phyloP scores from a whole-genome alignment of 2,329 filamentous ascomycete species.

The Penicillium digitatum region DNA sequence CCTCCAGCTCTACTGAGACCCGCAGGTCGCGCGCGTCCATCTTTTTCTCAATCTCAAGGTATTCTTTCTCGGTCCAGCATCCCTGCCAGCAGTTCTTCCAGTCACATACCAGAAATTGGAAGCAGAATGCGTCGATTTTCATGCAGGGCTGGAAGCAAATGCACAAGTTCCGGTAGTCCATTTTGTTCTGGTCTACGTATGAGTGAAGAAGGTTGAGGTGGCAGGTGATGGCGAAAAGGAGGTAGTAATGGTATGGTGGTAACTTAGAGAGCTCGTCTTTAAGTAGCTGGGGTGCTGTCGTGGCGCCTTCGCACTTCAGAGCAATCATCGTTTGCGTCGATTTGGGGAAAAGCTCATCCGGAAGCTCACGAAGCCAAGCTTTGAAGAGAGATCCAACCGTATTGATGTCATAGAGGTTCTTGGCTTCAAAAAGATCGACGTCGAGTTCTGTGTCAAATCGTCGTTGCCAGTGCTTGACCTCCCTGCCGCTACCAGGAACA shows the following conservation, averaged over 20 bases:
- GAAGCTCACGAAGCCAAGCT: conserved; percentile 90
- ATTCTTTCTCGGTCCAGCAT: conserved; percentile 83
- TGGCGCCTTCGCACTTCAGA: conserved; percentile 72
- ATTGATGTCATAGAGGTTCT: conserved; percentile 91
- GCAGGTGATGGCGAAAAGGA: conserved; percentile 94
- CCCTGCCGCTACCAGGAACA: conserved; percentile 81
- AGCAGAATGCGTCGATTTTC: conserved; percentile 92
- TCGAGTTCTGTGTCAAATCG: conserved; percentile 86
- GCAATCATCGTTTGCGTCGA: conserved; percentile 74
- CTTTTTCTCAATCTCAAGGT: conserved; percentile 57
- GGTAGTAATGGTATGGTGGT: conserved; percentile 96
- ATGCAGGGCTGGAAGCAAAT: conserved; percentile 97
- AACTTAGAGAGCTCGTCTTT: conserved; percentile 89
- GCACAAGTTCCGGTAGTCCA: conserved; percentile 93
- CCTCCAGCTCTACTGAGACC: conserved; percentile 25
- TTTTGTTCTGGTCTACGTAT: conserved; percentile 94
- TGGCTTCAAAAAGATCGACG: conserved; percentile 82
- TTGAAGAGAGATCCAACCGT: conserved; percentile 96
- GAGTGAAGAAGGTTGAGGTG: conserved; percentile 87
- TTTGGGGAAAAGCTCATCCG: conserved; percentile 89
- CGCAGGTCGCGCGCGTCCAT: conserved; percentile 33
- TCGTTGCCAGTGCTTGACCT: conserved; percentile 90
- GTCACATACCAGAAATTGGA: conserved; percentile 90
- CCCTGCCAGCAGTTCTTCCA: conserved; percentile 98
- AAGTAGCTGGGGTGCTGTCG: conserved; percentile 76